These are phyloP conservation scores for Argentina anserina DNA, from an alignment of 306 rosid genomes.

Conservation along the genomic window DNA sequence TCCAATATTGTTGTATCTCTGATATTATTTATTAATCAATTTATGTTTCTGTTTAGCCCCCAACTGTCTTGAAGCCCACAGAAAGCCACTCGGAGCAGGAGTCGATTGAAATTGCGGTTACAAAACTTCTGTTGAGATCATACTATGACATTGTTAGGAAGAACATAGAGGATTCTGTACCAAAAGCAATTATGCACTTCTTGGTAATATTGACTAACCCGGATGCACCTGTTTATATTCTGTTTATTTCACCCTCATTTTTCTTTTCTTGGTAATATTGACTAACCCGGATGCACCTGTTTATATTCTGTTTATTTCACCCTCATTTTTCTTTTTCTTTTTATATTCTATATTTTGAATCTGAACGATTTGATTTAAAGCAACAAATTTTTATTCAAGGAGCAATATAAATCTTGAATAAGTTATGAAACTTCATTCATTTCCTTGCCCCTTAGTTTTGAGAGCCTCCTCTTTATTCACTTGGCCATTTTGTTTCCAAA, in stretches of 20 bases:
- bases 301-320: background rate
- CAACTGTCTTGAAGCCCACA: constrained; percentile 82
- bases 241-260: background rate
- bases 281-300: background rate
- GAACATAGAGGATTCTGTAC: constrained; percentile 79
- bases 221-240: background rate
- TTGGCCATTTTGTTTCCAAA: background rate
- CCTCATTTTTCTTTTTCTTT: no score
- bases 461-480: background rate
- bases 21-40: constrained; percentile 16
- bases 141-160: constrained; percentile 94
- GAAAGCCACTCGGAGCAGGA: constrained; percentile 82
- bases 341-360: background rate
- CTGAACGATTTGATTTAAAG: background rate
- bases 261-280: constrained; percentile 85
- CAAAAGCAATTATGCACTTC: constrained; percentile 98
- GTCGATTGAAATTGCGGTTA: constrained; percentile 66
- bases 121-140: constrained; percentile 77
- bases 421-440: background rate
- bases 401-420: background rate
- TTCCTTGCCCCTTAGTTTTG: background rate
- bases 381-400: no score
- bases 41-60: constrained; percentile 58
- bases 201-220: constrained; percentile 51
- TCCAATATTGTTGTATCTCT: background rate